These are phyloP conservation scores for Bjerkandera adusta DNA, from an alignment of 1,284 basidiomycete genomes.

Conservation along the genomic window DNA sequence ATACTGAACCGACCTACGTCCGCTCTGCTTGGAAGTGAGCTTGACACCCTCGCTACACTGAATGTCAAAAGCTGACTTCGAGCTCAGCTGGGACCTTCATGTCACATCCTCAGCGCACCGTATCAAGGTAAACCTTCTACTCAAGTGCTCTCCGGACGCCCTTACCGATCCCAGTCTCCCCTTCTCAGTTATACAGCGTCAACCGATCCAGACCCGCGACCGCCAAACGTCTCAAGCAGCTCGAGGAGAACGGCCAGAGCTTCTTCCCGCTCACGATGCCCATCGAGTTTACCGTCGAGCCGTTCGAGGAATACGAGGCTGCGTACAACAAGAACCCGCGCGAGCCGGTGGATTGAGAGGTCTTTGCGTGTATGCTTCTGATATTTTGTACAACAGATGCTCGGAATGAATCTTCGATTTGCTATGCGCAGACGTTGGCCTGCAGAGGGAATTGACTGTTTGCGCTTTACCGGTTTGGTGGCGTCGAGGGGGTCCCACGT, in stretches of 20 bases:
- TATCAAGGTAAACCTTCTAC: constrained; percentile 34
- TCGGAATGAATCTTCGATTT: too few relatives aligned
- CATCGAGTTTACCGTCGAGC: constrained; percentile 39
- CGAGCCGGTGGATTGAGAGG: constrained; percentile 26
- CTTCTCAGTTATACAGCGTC: constrained; percentile 51
- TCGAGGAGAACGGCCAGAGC: constrained; percentile 37
- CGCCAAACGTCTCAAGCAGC: constrained; percentile 37
- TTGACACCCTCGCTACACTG: background rate
- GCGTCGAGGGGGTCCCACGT: too few relatives aligned
- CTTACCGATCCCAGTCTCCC: background rate
- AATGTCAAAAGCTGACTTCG: background rate
- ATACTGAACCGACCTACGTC: constrained; percentile 56
- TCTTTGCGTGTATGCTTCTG: too few relatives aligned
- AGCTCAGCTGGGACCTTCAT: constrained; percentile 49
- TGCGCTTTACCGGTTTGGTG: too few relatives aligned
- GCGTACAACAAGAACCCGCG: constrained; percentile 35
- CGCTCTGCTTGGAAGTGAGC: constrained; percentile 55
- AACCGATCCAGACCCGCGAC: constrained; percentile 44
- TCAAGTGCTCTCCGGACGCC: too few relatives aligned
- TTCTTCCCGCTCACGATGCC: constrained; percentile 43
- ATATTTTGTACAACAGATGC: too few relatives aligned
- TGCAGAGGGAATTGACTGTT: too few relatives aligned
- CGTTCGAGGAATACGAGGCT: constrained; percentile 36
- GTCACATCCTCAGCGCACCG: constrained; percentile 55
- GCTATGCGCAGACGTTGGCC: too few relatives aligned